Conservation (phyloP, 2,329 filamentous ascomycete species). For the Colletotrichum lentis region DNA sequence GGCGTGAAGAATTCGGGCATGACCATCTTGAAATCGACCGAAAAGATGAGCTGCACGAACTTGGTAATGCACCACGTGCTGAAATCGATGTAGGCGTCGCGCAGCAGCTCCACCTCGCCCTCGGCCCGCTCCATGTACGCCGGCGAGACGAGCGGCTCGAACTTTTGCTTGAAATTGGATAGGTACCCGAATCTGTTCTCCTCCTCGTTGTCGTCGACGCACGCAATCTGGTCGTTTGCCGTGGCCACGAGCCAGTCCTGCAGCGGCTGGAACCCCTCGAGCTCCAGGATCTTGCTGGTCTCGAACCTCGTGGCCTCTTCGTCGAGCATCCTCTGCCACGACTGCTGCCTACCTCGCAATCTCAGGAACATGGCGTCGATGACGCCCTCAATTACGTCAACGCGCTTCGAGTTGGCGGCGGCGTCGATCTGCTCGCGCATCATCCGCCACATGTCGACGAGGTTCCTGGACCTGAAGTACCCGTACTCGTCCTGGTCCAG, state of each 20-base stretch:
- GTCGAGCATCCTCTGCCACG: constrained; percentile 88
- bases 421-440: constrained; percentile 89
- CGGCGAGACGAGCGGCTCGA: constrained; percentile 80
- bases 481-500: constrained; percentile 88
- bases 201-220: constrained; percentile 90
- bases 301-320: constrained; percentile 83
- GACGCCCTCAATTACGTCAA: constrained; percentile 92
- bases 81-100: constrained; percentile 93
- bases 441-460: constrained; percentile 98
- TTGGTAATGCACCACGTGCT: constrained; percentile 90
- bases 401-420: constrained; percentile 82
- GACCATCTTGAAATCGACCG: constrained; percentile 84
- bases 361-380: constrained; percentile 95
- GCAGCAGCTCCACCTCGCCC: constrained; percentile 75
- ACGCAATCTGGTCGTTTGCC: constrained; percentile 98
- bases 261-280: constrained; percentile 77
- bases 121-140: constrained; percentile 80
- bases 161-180: constrained; percentile 83
- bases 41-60: constrained; percentile 88
- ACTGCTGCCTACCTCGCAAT: constrained; percentile 80
- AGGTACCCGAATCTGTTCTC: constrained; percentile 81
- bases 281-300: constrained; percentile 59
- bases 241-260: constrained; percentile 97
- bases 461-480: constrained; percentile 88
- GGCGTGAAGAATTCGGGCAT: constrained; percentile 90